phyloP scores from a whole-genome alignment of 768 basidiomycete genomes.

The Phanerodontia chrysosporium region DNA sequence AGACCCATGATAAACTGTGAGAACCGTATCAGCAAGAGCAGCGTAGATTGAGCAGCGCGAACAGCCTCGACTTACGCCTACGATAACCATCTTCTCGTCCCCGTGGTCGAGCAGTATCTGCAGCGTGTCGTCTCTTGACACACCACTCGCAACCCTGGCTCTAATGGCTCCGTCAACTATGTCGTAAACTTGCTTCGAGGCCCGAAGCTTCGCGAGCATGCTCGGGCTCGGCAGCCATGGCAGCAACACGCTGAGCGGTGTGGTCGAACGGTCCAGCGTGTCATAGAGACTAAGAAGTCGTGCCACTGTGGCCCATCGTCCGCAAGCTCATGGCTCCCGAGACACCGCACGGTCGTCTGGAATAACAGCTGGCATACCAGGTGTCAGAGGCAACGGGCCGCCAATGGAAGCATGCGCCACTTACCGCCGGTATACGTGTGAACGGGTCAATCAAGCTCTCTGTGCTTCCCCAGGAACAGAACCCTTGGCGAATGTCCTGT shows the following conservation, averaged over 20 bases:
- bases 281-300: slow-evolving; percentile 66
- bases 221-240: slow-evolving; percentile 77
- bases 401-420: slow-evolving; percentile 9
- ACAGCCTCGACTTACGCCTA: slow-evolving; percentile 49
- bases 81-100: slow-evolving; percentile 63
- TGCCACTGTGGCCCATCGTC: slow-evolving; percentile 55
- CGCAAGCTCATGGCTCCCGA: slow-evolving; percentile 67
- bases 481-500: slow-evolving; percentile 55
- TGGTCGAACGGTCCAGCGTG: slow-evolving; percentile 63
- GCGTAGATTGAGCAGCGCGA: background rate
- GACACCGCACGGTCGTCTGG: slow-evolving; percentile 65
- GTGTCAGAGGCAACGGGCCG: background rate
- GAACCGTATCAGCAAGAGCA: slow-evolving; percentile 7
- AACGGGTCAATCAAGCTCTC: slow-evolving; percentile 66
- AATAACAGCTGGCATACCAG: slow-evolving; percentile 46
- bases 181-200: slow-evolving; percentile 74
- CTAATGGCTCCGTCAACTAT: slow-evolving; percentile 57
- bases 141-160: slow-evolving; percentile 52
- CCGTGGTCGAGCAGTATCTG: slow-evolving; percentile 70
- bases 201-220: slow-evolving; percentile 64
- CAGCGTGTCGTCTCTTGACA: slow-evolving; percentile 59
- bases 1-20: slow-evolving; percentile 77
- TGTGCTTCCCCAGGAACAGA: slow-evolving; percentile 61
- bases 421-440: slow-evolving; percentile 49
- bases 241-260: slow-evolving; percentile 65